Conservation (phyloP, 306 rosid genomes). For the Dicorynia guianensis region DNA sequence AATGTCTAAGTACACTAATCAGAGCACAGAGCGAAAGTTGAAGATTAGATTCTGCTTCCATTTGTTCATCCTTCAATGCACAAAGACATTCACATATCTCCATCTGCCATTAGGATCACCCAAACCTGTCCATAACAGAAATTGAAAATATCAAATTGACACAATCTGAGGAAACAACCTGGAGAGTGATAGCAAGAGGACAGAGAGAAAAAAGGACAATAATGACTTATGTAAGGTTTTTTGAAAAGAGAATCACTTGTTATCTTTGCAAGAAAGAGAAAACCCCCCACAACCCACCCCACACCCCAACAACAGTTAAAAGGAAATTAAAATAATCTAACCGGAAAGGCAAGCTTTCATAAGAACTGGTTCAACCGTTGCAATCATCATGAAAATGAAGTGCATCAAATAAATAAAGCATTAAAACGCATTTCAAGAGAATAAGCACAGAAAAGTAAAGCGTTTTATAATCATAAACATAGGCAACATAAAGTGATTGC, state of each 20-base stretch:
- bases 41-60: constrained; percentile 57
- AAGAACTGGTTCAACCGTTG: not conserved
- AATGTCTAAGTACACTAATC: constrained; percentile 51
- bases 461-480: not conserved
- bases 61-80: constrained; percentile 75
- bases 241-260: not conserved
- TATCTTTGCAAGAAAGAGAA: constrained; percentile 7
- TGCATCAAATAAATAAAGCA: not conserved
- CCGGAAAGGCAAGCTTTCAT: not conserved
- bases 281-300: constrained; percentile 5
- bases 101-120: constrained; percentile 79
- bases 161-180: constrained; percentile 55
- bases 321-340: not conserved
- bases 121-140: constrained; percentile 79
- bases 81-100: constrained; percentile 81
- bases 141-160: constrained; percentile 85
- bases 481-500: not conserved
- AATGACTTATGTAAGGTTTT: not conserved
- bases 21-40: constrained; percentile 46
- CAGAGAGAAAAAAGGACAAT: constrained; percentile 13
- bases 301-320: not conserved
- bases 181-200: constrained; percentile 29
- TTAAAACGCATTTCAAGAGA: not conserved
- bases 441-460: not conserved
- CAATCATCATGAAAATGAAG: constrained; percentile 7